Percentiles rank a stretch among this genome's conserved stretches.
phyloP scores from a whole-genome alignment of 331 rosid species.

The Quercus lobata region DNA sequence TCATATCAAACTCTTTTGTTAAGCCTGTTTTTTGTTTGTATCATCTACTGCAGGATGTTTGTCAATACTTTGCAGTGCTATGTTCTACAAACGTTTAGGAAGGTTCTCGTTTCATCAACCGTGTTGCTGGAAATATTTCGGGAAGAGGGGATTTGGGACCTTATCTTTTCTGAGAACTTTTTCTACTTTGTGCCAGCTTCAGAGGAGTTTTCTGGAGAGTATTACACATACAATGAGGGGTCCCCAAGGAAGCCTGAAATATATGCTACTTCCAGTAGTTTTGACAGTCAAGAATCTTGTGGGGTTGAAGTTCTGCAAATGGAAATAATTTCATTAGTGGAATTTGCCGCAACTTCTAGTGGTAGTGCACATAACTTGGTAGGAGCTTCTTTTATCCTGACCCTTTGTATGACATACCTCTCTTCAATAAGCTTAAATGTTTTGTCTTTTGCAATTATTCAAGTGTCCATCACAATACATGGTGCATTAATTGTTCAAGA shows the following conservation, averaged over 20 bases:
- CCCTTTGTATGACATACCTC: background rate
- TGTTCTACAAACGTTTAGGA: conserved; percentile 62
- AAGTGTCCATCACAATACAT: background rate
- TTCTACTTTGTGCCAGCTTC: conserved; percentile 65
- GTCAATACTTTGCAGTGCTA: conserved; percentile 65
- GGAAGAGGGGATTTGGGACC: conserved; percentile 91
- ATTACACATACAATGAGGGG: conserved; percentile 24
- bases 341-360: conserved; percentile 70
- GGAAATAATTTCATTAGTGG: conserved; percentile 80
- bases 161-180: conserved; percentile 83
- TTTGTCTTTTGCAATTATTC: conserved; percentile 17
- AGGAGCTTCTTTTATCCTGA: conserved; percentile 22
- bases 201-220: conserved; percentile 42
- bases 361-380: conserved; percentile 75
- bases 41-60: conserved; percentile 60
- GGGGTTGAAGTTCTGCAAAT: conserved; percentile 65
- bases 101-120: conserved; percentile 67
- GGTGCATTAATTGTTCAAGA: background rate
- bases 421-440: background rate
- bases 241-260: conserved; percentile 36
- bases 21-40: conserved; percentile 11
- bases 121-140: conserved; percentile 58
- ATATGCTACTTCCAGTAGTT: conserved; percentile 37
- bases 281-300: conserved; percentile 30
- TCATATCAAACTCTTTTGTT: conserved; percentile 11